phyloP scores from a whole-genome alignment of 805 yeast species.

The Ogataea sp. region DNA sequence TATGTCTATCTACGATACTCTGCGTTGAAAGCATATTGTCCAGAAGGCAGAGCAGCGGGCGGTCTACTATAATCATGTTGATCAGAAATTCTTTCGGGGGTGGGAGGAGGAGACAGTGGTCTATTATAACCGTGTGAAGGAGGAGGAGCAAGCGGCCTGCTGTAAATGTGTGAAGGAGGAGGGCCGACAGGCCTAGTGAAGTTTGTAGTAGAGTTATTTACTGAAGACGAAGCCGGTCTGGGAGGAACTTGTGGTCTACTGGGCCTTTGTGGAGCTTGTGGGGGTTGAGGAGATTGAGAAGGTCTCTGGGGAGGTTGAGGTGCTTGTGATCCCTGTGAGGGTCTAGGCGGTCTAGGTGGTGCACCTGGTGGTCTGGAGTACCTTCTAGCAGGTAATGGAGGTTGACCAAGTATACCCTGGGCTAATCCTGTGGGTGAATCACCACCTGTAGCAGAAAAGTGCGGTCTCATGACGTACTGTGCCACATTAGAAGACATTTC shows the following conservation, averaged over 20 bases:
- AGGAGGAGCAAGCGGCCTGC: not conserved
- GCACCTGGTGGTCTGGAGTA: not conserved
- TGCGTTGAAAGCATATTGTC: too few species aligned
- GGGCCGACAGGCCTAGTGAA: not conserved
- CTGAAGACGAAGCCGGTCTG: too few species aligned
- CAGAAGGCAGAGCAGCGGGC: too few species aligned
- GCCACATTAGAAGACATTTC: conserved; percentile 21
- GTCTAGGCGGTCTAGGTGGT: not conserved
- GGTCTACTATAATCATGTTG: too few species aligned
- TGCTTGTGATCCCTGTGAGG: too few species aligned
- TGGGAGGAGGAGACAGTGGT: too few species aligned
- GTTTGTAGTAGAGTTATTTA: not conserved
- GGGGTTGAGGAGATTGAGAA: not conserved
- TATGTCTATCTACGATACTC: too few species aligned
- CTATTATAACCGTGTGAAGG: not conserved
- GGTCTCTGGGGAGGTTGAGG: not conserved
- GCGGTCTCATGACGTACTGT: conserved; percentile 13
- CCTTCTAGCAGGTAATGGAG: not conserved
- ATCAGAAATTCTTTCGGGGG: too few species aligned
- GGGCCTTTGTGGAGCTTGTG: too few species aligned
- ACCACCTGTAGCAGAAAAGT: conserved; percentile 23
- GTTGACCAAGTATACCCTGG: too few species aligned
- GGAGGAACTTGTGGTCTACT: not conserved
- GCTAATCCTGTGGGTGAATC: conserved; percentile 2
- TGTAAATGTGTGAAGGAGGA: not conserved